Evolutionary conservation across 306 rosid species (phyloP).

Genomic region (Quercus parvula): DNA sequence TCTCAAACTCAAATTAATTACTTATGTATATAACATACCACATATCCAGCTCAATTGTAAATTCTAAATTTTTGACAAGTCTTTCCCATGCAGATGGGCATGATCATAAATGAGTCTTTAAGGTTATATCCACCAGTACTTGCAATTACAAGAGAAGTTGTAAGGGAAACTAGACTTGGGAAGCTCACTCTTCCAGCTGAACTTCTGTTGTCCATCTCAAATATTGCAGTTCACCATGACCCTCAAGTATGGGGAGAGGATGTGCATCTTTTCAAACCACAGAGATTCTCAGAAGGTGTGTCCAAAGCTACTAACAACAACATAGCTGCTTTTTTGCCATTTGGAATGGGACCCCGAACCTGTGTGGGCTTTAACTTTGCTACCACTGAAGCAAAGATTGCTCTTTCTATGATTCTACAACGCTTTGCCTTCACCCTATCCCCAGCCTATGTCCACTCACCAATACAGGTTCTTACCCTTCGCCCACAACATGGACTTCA

Average conservation of each 20-base stretch:
- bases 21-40: too few species aligned
- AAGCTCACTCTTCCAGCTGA: constrained; percentile 14
- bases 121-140: constrained; percentile 19
- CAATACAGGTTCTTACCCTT: constrained; percentile 4
- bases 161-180: constrained; percentile 18
- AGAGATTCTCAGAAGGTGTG: constrained; percentile 24
- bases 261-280: constrained; percentile 25
- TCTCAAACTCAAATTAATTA: neutral
- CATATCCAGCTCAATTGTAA: too few species aligned
- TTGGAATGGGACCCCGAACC: constrained; percentile 20
- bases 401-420: constrained; percentile 26
- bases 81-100: constrained; percentile 22
- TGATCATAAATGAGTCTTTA: constrained; percentile 25
- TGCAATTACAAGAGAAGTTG: neutral
- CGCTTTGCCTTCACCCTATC: constrained; percentile 20
- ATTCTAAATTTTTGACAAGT: too few species aligned
- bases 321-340: constrained; percentile 15
- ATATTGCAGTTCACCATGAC: constrained; percentile 19
- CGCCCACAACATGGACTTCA: constrained; percentile 23
- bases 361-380: constrained; percentile 31
- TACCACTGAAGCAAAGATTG: constrained; percentile 12
- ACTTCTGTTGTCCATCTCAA: neutral
- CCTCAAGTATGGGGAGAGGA: constrained; percentile 28
- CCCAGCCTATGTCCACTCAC: constrained; percentile 21
- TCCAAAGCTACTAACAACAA: constrained; percentile 16